A percentile compares a stretch with the other conserved stretches of the same genome.
phyloP scores from a whole-genome alignment of 1,284 basidiomycete genomes.

The Takashimella koratensis region DNA sequence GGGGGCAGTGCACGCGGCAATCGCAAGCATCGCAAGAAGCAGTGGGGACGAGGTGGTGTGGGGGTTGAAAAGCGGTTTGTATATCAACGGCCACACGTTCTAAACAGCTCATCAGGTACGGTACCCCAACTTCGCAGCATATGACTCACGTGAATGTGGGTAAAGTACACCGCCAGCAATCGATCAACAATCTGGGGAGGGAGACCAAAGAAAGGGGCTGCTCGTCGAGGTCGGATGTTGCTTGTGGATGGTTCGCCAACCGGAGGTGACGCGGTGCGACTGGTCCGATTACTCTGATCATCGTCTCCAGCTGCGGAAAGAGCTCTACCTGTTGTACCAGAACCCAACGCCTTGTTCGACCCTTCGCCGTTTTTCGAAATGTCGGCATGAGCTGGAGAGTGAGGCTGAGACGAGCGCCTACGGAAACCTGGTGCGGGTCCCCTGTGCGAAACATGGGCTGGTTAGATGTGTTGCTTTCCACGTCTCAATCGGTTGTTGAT shows the following conservation, averaged over 20 bases:
- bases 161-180: slow-evolving; percentile 40
- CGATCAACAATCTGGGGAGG: slow-evolving; percentile 28
- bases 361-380: not conserved
- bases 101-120: slow-evolving; percentile 4
- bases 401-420: slow-evolving; percentile 4
- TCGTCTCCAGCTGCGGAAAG: not conserved
- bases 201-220: slow-evolving; percentile 21
- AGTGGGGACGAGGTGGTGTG: slow-evolving; percentile 31
- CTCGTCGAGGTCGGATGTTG: slow-evolving; percentile 2
- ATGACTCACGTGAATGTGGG: slow-evolving; percentile 37
- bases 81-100: slow-evolving; percentile 48
- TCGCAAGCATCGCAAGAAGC: slow-evolving; percentile 39
- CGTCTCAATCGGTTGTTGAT: not conserved
- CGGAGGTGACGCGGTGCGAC: not conserved
- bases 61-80: slow-evolving; percentile 43
- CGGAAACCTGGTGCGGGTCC: slow-evolving; percentile 13
- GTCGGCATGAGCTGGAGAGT: not conserved
- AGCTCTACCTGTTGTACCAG: not conserved
- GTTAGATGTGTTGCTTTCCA: not conserved
- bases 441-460: not conserved
- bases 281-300: not conserved
- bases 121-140: slow-evolving; percentile 12
- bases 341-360: slow-evolving; percentile 1
- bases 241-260: not conserved
- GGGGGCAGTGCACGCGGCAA: slow-evolving; percentile 37